Evolutionary conservation across 2,329 filamentous ascomycete genomes (phyloP).

Genomic region (Penicillium brevicompactum): DNA sequence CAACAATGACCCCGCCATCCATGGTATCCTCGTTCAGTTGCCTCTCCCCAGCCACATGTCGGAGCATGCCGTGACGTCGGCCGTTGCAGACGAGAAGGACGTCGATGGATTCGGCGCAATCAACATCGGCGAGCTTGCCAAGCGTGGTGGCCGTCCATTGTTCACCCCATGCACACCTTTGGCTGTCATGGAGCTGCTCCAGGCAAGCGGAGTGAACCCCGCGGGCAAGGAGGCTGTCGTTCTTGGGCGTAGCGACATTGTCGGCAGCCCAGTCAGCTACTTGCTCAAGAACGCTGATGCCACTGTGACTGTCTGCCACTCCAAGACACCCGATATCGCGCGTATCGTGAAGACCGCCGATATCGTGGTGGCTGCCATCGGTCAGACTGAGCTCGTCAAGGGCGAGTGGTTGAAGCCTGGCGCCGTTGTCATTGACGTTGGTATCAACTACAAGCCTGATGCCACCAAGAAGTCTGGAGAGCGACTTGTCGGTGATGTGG

Average conservation of each 20-base stretch:
- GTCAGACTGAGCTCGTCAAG: slow-evolving; percentile 82
- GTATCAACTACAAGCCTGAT: slow-evolving; percentile 93
- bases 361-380: slow-evolving; percentile 89
- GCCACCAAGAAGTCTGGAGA: slow-evolving; percentile 87
- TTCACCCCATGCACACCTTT: slow-evolving; percentile 97
- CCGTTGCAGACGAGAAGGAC: slow-evolving; percentile 91
- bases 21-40: slow-evolving; percentile 92
- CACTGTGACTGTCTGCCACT: slow-evolving; percentile 95
- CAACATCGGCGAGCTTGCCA: slow-evolving; percentile 96
- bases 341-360: slow-evolving; percentile 81
- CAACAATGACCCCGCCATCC: slow-evolving; percentile 83
- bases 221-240: slow-evolving; percentile 93
- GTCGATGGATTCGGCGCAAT: slow-evolving; percentile 93
- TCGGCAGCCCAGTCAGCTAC: slow-evolving; percentile 95
- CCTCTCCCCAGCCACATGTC: slow-evolving; percentile 87
- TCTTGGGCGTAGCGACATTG: slow-evolving; percentile 92
- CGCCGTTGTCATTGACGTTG: slow-evolving; percentile 95
- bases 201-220: slow-evolving; percentile 80
- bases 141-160: slow-evolving; percentile 83
- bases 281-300: slow-evolving; percentile 93
- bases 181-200: slow-evolving; percentile 89
- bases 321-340: slow-evolving; percentile 74
- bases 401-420: slow-evolving; percentile 95
- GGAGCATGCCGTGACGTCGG: slow-evolving; percentile 86
- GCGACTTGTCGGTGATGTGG: slow-evolving; percentile 91